Conservation (phyloP, 345 rosid species). For the Sisymbrium altissimum region DNA sequence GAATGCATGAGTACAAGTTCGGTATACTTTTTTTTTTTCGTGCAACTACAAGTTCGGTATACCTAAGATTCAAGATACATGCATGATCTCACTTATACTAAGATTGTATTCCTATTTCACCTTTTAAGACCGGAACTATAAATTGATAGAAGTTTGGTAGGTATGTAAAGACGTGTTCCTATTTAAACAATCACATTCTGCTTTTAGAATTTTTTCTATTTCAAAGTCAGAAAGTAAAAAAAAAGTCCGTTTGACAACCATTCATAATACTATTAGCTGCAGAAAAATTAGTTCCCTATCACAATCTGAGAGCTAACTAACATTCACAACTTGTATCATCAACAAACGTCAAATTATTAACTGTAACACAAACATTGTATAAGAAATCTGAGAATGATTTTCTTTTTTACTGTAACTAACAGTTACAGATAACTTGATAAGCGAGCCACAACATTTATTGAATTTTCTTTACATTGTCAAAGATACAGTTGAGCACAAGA, state of each 20-base stretch:
- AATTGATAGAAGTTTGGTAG: conserved; percentile 24
- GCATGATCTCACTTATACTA: not conserved
- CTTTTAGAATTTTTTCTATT: conserved; percentile 8
- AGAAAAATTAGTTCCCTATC: conserved; percentile 29
- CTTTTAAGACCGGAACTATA: not conserved
- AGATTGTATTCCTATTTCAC: too few relatives aligned
- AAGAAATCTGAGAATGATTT: not conserved
- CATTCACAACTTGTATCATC: conserved; percentile 17
- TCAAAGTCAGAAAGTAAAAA: conserved; percentile 12
- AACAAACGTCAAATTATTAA: not conserved
- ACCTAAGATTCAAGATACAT: conserved; percentile 15
- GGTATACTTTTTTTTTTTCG: too few relatives aligned
- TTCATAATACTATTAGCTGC: conserved; percentile 23
- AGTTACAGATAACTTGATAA: conserved; percentile 1
- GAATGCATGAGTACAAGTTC: not conserved
- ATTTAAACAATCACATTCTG: conserved; percentile 5
- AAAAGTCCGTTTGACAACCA: conserved; percentile 20
- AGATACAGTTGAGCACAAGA: conserved; percentile 23
- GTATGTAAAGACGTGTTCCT: too few relatives aligned
- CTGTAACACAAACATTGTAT: not conserved
- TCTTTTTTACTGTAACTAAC: not conserved
- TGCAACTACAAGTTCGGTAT: conserved; percentile 17
- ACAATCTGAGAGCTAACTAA: conserved; percentile 18
- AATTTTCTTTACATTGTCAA: conserved; percentile 23
- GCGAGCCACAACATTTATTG: conserved; percentile 24